A percentile compares a stretch with the other conserved stretches of the same genome.
phyloP scores from a whole-genome alignment of 192 early-diverging fungal species.

The Backusella sp. region DNA sequence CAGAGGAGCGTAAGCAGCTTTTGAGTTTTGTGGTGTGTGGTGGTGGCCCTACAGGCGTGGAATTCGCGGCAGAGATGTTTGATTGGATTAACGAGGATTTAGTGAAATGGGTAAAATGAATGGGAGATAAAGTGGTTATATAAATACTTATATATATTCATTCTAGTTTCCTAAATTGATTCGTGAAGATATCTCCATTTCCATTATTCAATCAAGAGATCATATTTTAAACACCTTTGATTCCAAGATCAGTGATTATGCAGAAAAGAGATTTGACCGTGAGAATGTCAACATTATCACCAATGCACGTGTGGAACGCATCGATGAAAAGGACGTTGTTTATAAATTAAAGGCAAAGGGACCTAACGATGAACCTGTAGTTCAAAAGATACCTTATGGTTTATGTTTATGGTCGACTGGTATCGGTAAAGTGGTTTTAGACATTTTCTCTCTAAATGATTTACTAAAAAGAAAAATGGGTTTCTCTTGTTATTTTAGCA shows the following conservation, averaged over 20 bases:
- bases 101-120: slow-evolving; percentile 48
- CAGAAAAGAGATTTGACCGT: slow-evolving; percentile 63
- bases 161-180: slow-evolving; percentile 63
- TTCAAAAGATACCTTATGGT: slow-evolving; percentile 41
- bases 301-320: slow-evolving; percentile 61
- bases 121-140: not conserved
- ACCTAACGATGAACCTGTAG: slow-evolving; percentile 24
- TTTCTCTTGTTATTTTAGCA: slow-evolving; percentile 11
- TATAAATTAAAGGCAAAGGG: slow-evolving; percentile 49
- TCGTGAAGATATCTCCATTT: slow-evolving; percentile 52
- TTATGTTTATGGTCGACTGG: slow-evolving; percentile 58
- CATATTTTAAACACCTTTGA: slow-evolving; percentile 78
- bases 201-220: slow-evolving; percentile 64
- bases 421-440: slow-evolving; percentile 35
- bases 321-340: slow-evolving; percentile 52
- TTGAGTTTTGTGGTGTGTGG: slow-evolving; percentile 74
- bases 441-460: too few species aligned
- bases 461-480: too few species aligned
- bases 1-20: slow-evolving; percentile 57
- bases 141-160: not conserved
- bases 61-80: slow-evolving; percentile 61
- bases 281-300: slow-evolving; percentile 66
- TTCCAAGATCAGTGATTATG: slow-evolving; percentile 60
- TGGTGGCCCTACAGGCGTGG: slow-evolving; percentile 70
- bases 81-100: slow-evolving; percentile 62